Percentiles rank a stretch among this genome's conserved stretches.
These are phyloP conservation scores for Eucalyptus cloeziana DNA, from an alignment of 345 rosid species.

Conservation along the genomic window DNA sequence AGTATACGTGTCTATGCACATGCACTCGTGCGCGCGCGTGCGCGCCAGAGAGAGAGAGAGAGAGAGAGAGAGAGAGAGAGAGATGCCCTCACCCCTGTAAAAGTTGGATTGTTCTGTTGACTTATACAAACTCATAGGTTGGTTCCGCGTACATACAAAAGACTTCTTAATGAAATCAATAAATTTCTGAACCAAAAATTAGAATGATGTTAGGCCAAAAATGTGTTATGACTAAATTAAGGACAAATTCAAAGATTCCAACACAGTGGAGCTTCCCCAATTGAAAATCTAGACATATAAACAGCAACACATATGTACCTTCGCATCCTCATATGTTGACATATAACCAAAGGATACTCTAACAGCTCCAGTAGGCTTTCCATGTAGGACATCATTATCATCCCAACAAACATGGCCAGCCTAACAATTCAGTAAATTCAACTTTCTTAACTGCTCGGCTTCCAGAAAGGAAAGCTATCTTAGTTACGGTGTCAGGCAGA, in stretches of 20 bases:
- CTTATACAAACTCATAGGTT: neutral
- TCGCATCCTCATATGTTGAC: slow-evolving; percentile 94
- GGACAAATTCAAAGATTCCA: neutral
- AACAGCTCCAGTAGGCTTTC: slow-evolving; percentile 91
- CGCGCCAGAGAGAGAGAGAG: neutral
- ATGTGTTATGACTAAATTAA: neutral
- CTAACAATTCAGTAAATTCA: slow-evolving; percentile 16
- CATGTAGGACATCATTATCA: slow-evolving; percentile 74
- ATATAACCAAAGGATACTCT: slow-evolving; percentile 92
- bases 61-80: neutral
- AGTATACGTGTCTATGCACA: accelerated
- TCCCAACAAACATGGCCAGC: slow-evolving; percentile 98
- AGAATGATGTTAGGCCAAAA: neutral
- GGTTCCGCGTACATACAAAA: slow-evolving; percentile 18
- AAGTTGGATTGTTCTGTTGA: neutral
- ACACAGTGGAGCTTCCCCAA: neutral
- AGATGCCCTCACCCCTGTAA: neutral
- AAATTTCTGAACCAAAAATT: slow-evolving; percentile 43
- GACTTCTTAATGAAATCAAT: slow-evolving; percentile 55
- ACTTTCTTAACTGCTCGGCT: neutral
- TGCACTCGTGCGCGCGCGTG: accelerated
- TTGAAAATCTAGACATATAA: neutral
- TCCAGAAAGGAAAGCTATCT: neutral
- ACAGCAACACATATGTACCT: slow-evolving; percentile 22
- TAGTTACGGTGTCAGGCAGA: neutral